Conservation (phyloP, 2,329 filamentous ascomycete species). For the Acrodontium crateriforme region DNA sequence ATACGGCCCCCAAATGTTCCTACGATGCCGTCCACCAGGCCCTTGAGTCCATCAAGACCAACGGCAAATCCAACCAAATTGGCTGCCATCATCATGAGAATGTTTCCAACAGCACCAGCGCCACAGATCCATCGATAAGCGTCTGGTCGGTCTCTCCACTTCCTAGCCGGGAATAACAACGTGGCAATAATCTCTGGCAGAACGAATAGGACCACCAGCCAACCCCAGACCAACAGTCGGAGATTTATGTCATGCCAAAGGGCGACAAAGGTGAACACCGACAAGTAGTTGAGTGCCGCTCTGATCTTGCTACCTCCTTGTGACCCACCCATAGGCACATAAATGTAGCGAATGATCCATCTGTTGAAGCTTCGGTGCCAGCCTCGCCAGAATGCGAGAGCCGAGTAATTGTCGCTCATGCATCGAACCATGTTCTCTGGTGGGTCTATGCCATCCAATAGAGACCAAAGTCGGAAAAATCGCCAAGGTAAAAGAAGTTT, state of each 20-base stretch:
- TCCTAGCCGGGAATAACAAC: slow-evolving; percentile 56
- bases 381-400: slow-evolving; percentile 81
- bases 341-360: slow-evolving; percentile 89
- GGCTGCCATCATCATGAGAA: slow-evolving; percentile 89
- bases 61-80: slow-evolving; percentile 93
- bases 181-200: slow-evolving; percentile 68
- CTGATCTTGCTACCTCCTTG: slow-evolving; percentile 37
- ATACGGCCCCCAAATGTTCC: slow-evolving; percentile 58
- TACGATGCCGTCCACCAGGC: slow-evolving; percentile 60
- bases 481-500: slow-evolving; percentile 95
- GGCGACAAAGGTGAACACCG: slow-evolving; percentile 92
- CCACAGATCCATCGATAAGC: slow-evolving; percentile 69
- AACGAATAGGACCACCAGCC: slow-evolving; percentile 90
- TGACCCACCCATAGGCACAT: slow-evolving; percentile 73
- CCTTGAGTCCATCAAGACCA: slow-evolving; percentile 73
- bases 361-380: slow-evolving; percentile 96
- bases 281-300: slow-evolving; percentile 60
- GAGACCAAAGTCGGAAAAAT: slow-evolving; percentile 94
- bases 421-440: slow-evolving; percentile 98
- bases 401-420: slow-evolving; percentile 87
- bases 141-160: slow-evolving; percentile 56
- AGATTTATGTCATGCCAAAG: slow-evolving; percentile 97
- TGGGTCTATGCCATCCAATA: slow-evolving; percentile 81
- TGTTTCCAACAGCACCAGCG: slow-evolving; percentile 65
- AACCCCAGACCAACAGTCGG: slow-evolving; percentile 84